Base-by-base conservation (phyloP, 805 yeast species). In the Suhomyces faveliae region DNA sequence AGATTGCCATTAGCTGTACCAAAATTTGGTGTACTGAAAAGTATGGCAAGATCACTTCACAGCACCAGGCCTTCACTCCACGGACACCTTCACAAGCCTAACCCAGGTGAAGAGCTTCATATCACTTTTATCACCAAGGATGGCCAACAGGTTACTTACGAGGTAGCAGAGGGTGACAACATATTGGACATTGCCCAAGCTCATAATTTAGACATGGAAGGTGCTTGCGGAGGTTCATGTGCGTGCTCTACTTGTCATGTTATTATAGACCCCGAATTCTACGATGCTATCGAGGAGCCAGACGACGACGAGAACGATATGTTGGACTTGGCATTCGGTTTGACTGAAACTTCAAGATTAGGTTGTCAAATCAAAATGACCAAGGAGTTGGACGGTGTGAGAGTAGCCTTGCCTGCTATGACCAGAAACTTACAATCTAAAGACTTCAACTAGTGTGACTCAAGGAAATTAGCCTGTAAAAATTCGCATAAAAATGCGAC, bases 211-310 rank as follows among this genome's bases (percentile, higher is more conserved):
- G 99, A 94, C 56, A 91, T 94, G 94, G 99, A 94, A 66, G 96
- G 84, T 40, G 99, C 99, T 0, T 94, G 99, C 69, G 99, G 99
- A 19, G 99, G 98, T 3, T 89, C 97, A 3, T 94, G 99, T 75
- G 99, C 99, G 1, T 94, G 99, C 66, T 90, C 97, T 4, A 94
- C 99, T 0, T 94, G 99, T 64, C 99, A 94, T 69, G 85, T 94
- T 46, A 92, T 94, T 43, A 90, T 94, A 35, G 99, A 94, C 64
- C 98, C 99, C 0, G 97, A 87, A 40, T 90, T 74, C 64, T 94
- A 89, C 68, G 99, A 94, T 62, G 79, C 73, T 43, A 80, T 94
- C 54, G 96, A 94, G 8, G 98, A 94, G 65, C 98, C 99, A 0
- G 89, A 84, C 54, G 99, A 94, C 63, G 99, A 94, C 62, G 99